phyloP scores from a whole-genome alignment of 805 yeast species.

The Cyberlindnera suaveolens region DNA sequence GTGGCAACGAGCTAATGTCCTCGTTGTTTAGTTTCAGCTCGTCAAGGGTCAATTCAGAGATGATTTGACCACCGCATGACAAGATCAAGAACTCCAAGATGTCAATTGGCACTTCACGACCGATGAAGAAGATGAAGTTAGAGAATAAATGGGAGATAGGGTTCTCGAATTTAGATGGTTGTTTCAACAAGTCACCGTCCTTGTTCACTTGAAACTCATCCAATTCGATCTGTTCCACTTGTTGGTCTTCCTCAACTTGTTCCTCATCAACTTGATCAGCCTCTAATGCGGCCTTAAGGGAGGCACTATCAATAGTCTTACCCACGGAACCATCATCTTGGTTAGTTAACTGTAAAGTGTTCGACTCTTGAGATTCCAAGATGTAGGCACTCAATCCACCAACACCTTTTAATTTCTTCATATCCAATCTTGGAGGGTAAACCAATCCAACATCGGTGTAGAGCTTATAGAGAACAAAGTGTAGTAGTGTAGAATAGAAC shows the following conservation, averaged over 20 bases:
- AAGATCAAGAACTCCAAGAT: slow-evolving; percentile 81
- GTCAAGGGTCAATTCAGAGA: slow-evolving; percentile 85
- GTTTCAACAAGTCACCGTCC: slow-evolving; percentile 63
- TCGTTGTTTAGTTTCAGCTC: slow-evolving; percentile 41
- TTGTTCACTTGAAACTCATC: slow-evolving; percentile 71
- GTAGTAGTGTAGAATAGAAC: slow-evolving; percentile 87
- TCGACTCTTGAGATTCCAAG: slow-evolving; percentile 44
- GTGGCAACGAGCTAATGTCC: slow-evolving; percentile 41
- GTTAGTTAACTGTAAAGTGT: slow-evolving; percentile 25
- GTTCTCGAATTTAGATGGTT: slow-evolving; percentile 58
- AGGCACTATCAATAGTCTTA: slow-evolving; percentile 30
- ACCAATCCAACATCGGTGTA: slow-evolving; percentile 81
- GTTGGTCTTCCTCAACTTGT: slow-evolving; percentile 32
- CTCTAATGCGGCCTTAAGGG: slow-evolving; percentile 48
- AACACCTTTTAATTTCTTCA: slow-evolving; percentile 62
- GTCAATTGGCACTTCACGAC: slow-evolving; percentile 94
- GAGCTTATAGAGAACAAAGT: slow-evolving; percentile 78
- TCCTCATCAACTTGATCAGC: slow-evolving; percentile 32
- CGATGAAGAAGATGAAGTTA: slow-evolving; percentile 75
- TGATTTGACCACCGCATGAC: slow-evolving; percentile 78
- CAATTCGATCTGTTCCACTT: slow-evolving; percentile 43
- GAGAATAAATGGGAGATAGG: slow-evolving; percentile 63
- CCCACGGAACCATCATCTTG: slow-evolving; percentile 23
- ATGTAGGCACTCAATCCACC: slow-evolving; percentile 87
- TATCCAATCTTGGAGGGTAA: slow-evolving; percentile 85